Percentiles rank a stretch among this genome's conserved stretches.
phyloP scores from a whole-genome alignment of 352 stramenopile genomes.

The Chrysophaeum taylorii region DNA sequence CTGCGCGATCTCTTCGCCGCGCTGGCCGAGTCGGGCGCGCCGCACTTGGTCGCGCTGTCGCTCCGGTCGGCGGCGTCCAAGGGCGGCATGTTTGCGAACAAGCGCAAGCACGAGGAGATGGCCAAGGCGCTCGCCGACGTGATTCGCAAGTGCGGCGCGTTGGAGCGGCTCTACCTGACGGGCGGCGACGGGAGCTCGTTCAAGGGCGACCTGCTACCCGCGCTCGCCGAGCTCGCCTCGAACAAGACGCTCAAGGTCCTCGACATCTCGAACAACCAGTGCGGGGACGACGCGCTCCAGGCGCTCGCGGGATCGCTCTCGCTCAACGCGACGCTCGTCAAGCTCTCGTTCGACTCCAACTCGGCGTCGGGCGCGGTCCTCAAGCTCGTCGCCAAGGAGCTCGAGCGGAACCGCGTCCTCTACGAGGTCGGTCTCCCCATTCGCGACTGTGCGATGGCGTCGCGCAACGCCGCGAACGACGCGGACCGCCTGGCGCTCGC shows the following conservation, averaged over 20 bases:
- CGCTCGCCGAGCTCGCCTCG: neutral
- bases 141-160: neutral
- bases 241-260: neutral
- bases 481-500: neutral
- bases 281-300: neutral
- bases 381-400: neutral
- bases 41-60: neutral
- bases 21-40: neutral
- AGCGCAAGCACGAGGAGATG: constrained; percentile 1
- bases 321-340: neutral
- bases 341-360: neutral
- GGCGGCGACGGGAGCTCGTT: neutral
- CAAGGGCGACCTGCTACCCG: neutral
- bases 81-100: neutral
- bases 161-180: neutral
- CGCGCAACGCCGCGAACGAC: neutral
- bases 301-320: neutral
- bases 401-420: neutral
- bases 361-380: neutral
- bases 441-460: neutral
- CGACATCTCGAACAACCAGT: neutral
- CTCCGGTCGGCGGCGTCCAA: neutral
- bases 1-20: neutral
- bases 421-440: neutral
- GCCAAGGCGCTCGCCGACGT: neutral